These are phyloP conservation scores for Neofusicoccum umdonicola DNA, from an alignment of 2,329 filamentous ascomycete species.

Conservation along the genomic window DNA sequence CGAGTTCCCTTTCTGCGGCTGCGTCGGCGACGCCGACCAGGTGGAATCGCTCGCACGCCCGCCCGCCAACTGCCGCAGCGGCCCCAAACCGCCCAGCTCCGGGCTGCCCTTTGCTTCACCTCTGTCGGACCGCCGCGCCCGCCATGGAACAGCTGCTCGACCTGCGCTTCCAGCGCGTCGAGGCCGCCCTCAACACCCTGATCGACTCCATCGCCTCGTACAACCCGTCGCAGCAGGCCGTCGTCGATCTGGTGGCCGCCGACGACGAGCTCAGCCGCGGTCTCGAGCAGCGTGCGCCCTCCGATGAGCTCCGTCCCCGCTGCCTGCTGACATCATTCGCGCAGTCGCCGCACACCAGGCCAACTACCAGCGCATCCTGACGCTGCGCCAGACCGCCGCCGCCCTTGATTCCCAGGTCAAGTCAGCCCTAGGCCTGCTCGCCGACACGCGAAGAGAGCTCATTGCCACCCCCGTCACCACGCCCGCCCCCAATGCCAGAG, in stretches of 20 bases:
- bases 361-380: constrained; percentile 67
- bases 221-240: constrained; percentile 68
- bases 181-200: constrained; percentile 59
- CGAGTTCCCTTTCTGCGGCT: neutral
- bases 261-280: constrained; percentile 66
- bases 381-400: constrained; percentile 64
- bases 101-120: neutral
- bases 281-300: constrained; percentile 59
- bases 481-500: constrained; percentile 40
- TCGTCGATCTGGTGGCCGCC: constrained; percentile 67
- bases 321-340: constrained; percentile 4
- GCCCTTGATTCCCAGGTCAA: constrained; percentile 71
- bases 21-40: constrained; percentile 1
- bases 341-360: constrained; percentile 71
- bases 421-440: constrained; percentile 66
- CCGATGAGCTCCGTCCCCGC: neutral
- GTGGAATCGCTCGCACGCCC: neutral
- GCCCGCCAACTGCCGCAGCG: too few relatives aligned
- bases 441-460: constrained; percentile 70
- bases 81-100: neutral
- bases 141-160: constrained; percentile 44
- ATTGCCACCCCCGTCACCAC: constrained; percentile 46
- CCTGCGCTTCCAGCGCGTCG: constrained; percentile 45
- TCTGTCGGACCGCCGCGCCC: neutral
- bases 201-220: constrained; percentile 81